Evolutionary conservation across 2,329 filamentous ascomycete species (phyloP).

Genomic region (Colletotrichum brevisporum): DNA sequence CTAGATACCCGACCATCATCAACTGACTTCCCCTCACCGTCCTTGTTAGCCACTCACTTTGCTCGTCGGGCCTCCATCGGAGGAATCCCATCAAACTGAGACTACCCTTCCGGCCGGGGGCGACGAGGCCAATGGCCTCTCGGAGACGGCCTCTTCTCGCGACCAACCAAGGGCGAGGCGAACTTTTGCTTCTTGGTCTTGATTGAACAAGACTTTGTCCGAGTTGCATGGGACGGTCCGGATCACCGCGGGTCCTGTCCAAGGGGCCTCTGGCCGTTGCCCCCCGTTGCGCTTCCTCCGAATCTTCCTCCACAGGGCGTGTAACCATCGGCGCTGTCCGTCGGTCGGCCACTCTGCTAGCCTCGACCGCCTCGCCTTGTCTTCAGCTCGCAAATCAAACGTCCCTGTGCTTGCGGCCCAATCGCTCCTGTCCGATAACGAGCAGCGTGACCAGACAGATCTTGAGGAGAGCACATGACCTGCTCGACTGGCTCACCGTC

Average conservation of each 20-base stretch:
- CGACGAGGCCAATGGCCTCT: conserved; percentile 29
- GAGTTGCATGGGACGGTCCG: conserved; percentile 31
- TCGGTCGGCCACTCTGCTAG: conserved; percentile 20
- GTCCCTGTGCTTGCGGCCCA: conserved; percentile 35
- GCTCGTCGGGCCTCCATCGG: conserved; percentile 37
- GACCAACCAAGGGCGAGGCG: conserved; percentile 11
- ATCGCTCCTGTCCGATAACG: conserved; percentile 28
- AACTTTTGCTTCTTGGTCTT: conserved; percentile 1
- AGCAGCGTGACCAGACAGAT: conserved; percentile 29
- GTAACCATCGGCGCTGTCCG: conserved; percentile 27
- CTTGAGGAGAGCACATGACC: conserved; percentile 35
- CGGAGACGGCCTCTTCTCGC: conserved; percentile 11
- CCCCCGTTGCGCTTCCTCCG: conserved; percentile 3
- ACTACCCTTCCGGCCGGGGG: conserved; percentile 29
- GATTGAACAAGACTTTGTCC: background rate
- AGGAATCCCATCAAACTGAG: conserved; percentile 38
- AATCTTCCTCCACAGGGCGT: conserved; percentile 21
- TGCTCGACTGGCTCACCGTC: conserved; percentile 31
- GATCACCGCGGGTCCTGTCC: conserved; percentile 24
- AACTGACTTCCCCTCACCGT: conserved; percentile 40
- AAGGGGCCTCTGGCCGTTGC: conserved; percentile 19
- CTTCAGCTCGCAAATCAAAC: conserved; percentile 39
- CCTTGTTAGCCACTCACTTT: conserved; percentile 37
- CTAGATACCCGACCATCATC: conserved; percentile 37
- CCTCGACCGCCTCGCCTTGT: conserved; percentile 41